Percentiles rank a stretch among this genome's conserved stretches.
Conservation (phyloP, 441 rosid species). For the Aleurites moluccanus region DNA sequence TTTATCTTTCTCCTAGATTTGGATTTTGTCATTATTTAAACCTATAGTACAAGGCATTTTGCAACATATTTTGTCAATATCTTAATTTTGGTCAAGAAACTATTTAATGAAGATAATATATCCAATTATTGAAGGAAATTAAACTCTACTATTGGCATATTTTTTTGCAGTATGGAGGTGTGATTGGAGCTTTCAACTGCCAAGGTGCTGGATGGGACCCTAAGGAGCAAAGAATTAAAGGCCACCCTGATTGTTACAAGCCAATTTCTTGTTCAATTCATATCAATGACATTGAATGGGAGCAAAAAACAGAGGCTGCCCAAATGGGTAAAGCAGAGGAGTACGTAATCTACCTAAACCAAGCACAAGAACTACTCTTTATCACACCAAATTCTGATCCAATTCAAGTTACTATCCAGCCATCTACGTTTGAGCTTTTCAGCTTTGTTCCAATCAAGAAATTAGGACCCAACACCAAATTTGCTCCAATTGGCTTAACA, state of each 20-base stretch:
- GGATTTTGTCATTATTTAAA: neutral
- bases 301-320: constrained; percentile 45
- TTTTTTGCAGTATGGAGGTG: constrained; percentile 60
- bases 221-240: constrained; percentile 48
- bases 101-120: neutral
- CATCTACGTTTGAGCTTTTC: constrained; percentile 68
- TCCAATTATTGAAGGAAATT: neutral
- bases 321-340: constrained; percentile 41
- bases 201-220: constrained; percentile 88
- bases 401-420: constrained; percentile 48
- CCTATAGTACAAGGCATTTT: neutral
- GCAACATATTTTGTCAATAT: neutral
- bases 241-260: constrained; percentile 52
- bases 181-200: constrained; percentile 82
- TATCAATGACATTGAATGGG: constrained; percentile 73
- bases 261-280: constrained; percentile 50
- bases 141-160: constrained; percentile 3
- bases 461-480: constrained; percentile 37
- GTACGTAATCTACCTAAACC: constrained; percentile 48
- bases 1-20: neutral
- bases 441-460: constrained; percentile 59
- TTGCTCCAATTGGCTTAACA: constrained; percentile 61
- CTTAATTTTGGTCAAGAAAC: neutral
- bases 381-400: constrained; percentile 40
- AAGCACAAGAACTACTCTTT: constrained; percentile 39